Evolutionary conservation across 768 basidiomycete genomes (phyloP).

Genomic region (Phlebiopsis gigantea): DNA sequence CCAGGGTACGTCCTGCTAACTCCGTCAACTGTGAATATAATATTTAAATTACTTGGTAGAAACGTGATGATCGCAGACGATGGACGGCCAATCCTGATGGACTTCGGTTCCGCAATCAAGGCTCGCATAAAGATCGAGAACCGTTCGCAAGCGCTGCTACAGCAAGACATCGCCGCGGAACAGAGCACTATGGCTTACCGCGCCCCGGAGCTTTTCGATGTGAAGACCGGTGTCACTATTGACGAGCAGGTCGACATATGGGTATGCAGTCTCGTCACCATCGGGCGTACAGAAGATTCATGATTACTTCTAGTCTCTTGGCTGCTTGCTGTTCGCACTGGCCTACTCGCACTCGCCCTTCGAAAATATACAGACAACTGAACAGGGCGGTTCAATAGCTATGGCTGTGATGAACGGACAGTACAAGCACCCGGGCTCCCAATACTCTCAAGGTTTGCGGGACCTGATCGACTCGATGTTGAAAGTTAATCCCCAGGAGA

Average conservation of each 20-base stretch:
- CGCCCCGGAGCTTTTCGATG: constrained; percentile 96
- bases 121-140: constrained; percentile 80
- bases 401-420: constrained; percentile 96
- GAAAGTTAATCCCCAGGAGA: constrained; percentile 71
- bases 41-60: constrained; percentile 32
- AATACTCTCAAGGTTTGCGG: constrained; percentile 81
- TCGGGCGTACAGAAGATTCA: background rate
- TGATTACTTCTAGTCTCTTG: constrained; percentile 65
- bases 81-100: constrained; percentile 92
- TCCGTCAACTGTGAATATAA: background rate
- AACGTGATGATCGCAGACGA: constrained; percentile 98
- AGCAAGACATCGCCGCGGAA: constrained; percentile 97
- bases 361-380: constrained; percentile 85
- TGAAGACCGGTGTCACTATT: constrained; percentile 80
- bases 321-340: constrained; percentile 91
- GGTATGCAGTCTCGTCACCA: constrained; percentile 45
- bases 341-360: constrained; percentile 97
- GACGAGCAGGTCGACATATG: constrained; percentile 98
- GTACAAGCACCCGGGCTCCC: constrained; percentile 83
- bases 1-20: constrained; percentile 62
- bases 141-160: constrained; percentile 80
- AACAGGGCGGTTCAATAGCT: constrained; percentile 94
- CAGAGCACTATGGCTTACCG: constrained; percentile 99
- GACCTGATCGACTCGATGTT: constrained; percentile 83
- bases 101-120: constrained; percentile 89